Conservation (phyloP, 2,329 filamentous ascomycete species). For the Talaromyces marneffei region DNA sequence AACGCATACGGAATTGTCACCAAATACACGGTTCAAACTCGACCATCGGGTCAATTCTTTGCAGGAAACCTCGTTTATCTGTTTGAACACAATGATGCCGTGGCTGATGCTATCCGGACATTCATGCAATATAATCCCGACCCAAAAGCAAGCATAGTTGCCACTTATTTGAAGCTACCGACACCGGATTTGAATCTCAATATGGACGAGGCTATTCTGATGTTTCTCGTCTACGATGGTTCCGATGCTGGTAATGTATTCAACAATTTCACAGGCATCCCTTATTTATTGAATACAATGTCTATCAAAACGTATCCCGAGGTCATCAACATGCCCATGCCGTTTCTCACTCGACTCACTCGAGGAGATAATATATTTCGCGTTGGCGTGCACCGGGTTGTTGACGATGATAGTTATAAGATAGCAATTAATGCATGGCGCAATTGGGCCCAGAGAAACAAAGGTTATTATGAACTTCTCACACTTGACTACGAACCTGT, state of each 20-base stretch:
- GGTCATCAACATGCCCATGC: conserved; percentile 31
- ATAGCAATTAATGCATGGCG: conserved; percentile 24
- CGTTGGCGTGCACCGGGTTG: conserved; percentile 27
- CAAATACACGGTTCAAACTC: conserved; percentile 25
- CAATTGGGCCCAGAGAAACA: conserved; percentile 27
- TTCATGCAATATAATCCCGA: conserved; percentile 31
- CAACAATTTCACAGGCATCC: conserved; percentile 29
- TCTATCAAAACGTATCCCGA: conserved; percentile 26
- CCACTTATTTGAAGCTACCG: conserved; percentile 28
- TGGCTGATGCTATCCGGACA: conserved; percentile 25
- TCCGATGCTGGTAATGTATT: conserved; percentile 28
- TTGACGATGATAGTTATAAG: conserved; percentile 19
- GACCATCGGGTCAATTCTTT: conserved; percentile 22
- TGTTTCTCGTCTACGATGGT: conserved; percentile 35
- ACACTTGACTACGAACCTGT: conserved; percentile 28
- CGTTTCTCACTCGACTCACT: conserved; percentile 23
- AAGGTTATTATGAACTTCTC: conserved; percentile 25
- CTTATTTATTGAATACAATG: conserved; percentile 25
- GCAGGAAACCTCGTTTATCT: conserved; percentile 26
- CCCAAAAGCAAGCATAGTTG: conserved; percentile 30
- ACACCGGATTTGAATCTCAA: conserved; percentile 26
- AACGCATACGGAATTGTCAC: conserved; percentile 17
- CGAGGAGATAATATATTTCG: conserved; percentile 32
- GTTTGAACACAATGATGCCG: conserved; percentile 23
- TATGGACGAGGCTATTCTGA: conserved; percentile 28